Conservation (phyloP, 768 basidiomycete species). For the Suillus paluster region DNA sequence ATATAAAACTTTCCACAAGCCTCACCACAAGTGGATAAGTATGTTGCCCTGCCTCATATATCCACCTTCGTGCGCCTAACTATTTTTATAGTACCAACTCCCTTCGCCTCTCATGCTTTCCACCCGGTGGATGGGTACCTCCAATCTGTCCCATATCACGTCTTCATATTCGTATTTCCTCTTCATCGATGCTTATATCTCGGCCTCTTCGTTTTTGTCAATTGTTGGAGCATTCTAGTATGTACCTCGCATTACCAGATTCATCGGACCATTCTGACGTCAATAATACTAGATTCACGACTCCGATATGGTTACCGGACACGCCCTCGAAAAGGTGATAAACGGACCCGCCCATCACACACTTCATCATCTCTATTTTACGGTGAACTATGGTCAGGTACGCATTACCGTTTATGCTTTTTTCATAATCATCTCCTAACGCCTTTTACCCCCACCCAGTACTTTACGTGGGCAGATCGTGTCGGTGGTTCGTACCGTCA, state of each 20-base stretch:
- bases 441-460: conserved; percentile 48
- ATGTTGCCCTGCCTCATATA: conserved; percentile 38
- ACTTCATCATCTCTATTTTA: conserved; percentile 95
- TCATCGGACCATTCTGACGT: conserved; percentile 3
- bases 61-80: conserved; percentile 12
- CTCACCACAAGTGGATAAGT: conserved; percentile 99
- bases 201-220: conserved; percentile 86
- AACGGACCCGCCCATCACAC: conserved; percentile 99
- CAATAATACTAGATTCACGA: conserved; percentile 80
- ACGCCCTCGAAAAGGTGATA: conserved; percentile 84
- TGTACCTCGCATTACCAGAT: conserved; percentile 29
- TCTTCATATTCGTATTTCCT: conserved; percentile 90
- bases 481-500: conserved; percentile 86
- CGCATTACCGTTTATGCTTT: conserved; percentile 22
- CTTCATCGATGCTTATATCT: conserved; percentile 86
- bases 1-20: conserved; percentile 95
- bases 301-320: conserved; percentile 97
- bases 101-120: conserved; percentile 97
- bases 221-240: conserved; percentile 93
- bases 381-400: conserved; percentile 93
- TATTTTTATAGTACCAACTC: conserved; percentile 78
- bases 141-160: conserved; percentile 94
- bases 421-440: conserved; percentile 19
- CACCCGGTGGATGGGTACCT: conserved; percentile 94
- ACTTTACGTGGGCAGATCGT: conserved; percentile 95